Conservation (phyloP, 2,329 filamentous ascomycete species). For the Fusarium sp. region DNA sequence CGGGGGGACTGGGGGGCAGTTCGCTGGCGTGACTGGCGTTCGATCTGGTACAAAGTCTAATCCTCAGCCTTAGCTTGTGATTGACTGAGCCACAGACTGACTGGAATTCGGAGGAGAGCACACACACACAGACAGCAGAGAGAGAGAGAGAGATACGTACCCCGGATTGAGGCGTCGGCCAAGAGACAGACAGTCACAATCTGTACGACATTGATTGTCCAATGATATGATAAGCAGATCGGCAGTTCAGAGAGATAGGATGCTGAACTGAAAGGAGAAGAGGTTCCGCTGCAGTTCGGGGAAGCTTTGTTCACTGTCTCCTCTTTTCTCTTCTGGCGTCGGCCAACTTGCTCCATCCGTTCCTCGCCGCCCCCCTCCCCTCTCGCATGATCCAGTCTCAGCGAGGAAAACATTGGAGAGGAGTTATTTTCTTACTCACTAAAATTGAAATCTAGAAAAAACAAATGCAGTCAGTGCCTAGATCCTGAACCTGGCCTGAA, state of each 20-base stretch:
- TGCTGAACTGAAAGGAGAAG: not conserved
- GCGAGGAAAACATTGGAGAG: constrained; percentile 16
- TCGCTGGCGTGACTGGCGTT: not conserved
- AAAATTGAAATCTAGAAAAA: not conserved
- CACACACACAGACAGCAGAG: too few species aligned
- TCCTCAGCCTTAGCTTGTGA: constrained; percentile 1
- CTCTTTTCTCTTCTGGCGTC: constrained; percentile 26
- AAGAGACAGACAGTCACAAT: not conserved
- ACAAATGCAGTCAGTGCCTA: not conserved
- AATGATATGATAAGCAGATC: constrained; percentile 11
- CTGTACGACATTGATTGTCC: not conserved
- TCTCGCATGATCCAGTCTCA: not conserved
- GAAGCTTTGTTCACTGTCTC: not conserved
- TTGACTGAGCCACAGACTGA: not conserved
- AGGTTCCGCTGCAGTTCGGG: not conserved
- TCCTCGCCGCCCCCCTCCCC: not conserved
- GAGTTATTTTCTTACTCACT: not conserved
- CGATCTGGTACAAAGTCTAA: not conserved
- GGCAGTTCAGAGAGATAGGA: not conserved
- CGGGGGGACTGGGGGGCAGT: not conserved
- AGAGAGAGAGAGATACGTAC: not conserved
- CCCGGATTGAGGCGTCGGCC: not conserved
- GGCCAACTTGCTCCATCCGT: constrained; percentile 9
- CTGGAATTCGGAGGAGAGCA: not conserved
- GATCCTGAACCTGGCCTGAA: not conserved